These are phyloP conservation scores for Phanerochaete sordida DNA, from an alignment of 768 basidiomycete species.

Conservation along the genomic window DNA sequence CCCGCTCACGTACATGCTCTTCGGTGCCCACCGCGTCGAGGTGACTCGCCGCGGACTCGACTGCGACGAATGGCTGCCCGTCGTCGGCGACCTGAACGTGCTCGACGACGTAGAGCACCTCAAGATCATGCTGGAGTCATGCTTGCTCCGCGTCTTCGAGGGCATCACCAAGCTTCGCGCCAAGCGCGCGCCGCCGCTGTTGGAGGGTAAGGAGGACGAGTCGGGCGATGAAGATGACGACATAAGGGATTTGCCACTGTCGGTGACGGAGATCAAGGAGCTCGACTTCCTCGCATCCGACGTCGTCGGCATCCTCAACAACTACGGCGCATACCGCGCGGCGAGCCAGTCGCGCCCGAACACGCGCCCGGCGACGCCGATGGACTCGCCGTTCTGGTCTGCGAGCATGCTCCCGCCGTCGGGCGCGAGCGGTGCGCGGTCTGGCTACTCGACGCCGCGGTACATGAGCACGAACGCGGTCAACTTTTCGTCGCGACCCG, in stretches of 20 bases:
- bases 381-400: slow-evolving; percentile 45
- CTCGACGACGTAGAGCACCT: slow-evolving; percentile 82
- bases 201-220: slow-evolving; percentile 50
- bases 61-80: slow-evolving; percentile 89
- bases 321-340: slow-evolving; percentile 64
- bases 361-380: slow-evolving; percentile 66
- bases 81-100: slow-evolving; percentile 61
- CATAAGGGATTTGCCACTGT: slow-evolving; percentile 48
- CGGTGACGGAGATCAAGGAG: slow-evolving; percentile 67
- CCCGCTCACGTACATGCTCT: slow-evolving; percentile 85
- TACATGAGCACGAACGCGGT: slow-evolving; percentile 14
- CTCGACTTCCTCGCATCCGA: slow-evolving; percentile 71
- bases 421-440: slow-evolving; percentile 32
- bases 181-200: slow-evolving; percentile 34
- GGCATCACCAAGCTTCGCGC: slow-evolving; percentile 56
- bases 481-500: slow-evolving; percentile 52
- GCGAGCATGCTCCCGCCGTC: slow-evolving; percentile 32
- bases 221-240: slow-evolving; percentile 51
- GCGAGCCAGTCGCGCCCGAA: slow-evolving; percentile 52
- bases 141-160: slow-evolving; percentile 88
- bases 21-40: slow-evolving; percentile 79
- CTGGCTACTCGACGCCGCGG: slow-evolving; percentile 57
- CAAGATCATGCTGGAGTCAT: slow-evolving; percentile 75
- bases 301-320: slow-evolving; percentile 70
- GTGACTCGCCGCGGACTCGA: slow-evolving; percentile 71